Conservation (phyloP, 805 yeast genomes). For the Candida fluviatilis region DNA sequence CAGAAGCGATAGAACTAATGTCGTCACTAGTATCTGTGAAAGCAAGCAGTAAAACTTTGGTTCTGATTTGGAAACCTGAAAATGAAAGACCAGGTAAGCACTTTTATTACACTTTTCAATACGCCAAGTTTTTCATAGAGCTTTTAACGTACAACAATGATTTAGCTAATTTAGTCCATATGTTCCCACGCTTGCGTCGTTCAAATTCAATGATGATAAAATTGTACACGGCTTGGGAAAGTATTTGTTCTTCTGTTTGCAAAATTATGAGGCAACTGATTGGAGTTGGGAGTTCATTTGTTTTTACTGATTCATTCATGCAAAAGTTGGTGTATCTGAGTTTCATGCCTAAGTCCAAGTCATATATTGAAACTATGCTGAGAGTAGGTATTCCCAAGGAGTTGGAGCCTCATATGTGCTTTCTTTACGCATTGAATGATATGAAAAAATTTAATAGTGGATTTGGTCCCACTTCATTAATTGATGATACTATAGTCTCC, state of each 20-base stretch:
- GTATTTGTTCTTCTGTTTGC: slow-evolving; percentile 49
- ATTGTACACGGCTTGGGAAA: slow-evolving; percentile 64
- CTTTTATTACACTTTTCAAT: slow-evolving; percentile 70
- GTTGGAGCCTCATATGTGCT: slow-evolving; percentile 36
- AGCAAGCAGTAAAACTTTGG: slow-evolving; percentile 63
- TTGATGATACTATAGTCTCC: slow-evolving; percentile 70
- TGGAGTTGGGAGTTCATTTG: slow-evolving; percentile 36
- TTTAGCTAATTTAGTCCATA: slow-evolving; percentile 50
- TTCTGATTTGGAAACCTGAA: slow-evolving; percentile 92
- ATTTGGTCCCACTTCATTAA: slow-evolving; percentile 68
- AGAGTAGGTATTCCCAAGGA: slow-evolving; percentile 32
- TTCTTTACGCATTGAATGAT: slow-evolving; percentile 51
- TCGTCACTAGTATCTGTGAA: slow-evolving; percentile 58
- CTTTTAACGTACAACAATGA: slow-evolving; percentile 53
- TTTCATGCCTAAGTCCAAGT: slow-evolving; percentile 38
- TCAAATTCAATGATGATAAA: slow-evolving; percentile 73
- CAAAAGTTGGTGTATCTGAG: slow-evolving; percentile 40
- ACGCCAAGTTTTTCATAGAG: slow-evolving; percentile 59
- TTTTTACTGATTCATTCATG: slow-evolving; percentile 51
- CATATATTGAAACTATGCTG: slow-evolving; percentile 20
- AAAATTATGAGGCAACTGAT: slow-evolving; percentile 44
- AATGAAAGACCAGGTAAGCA: slow-evolving; percentile 90
- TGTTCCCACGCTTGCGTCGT: slow-evolving; percentile 73
- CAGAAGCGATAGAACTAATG: slow-evolving; percentile 63
- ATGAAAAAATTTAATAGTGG: slow-evolving; percentile 74